phyloP scores from a whole-genome alignment of 2,329 filamentous ascomycete genomes.

The Aspergillus fumigatus region DNA sequence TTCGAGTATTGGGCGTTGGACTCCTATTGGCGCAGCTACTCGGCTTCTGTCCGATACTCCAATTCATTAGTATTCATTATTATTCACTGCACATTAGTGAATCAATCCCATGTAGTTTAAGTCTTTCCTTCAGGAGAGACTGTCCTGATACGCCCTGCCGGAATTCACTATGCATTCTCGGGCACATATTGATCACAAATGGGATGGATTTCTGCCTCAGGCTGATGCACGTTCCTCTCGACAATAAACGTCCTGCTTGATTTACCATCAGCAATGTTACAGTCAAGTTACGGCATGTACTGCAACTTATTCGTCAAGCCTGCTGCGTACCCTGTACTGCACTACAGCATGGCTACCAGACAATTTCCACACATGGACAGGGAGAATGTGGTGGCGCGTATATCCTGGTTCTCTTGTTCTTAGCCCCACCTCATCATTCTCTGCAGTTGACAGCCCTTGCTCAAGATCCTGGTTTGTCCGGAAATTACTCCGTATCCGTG shows the following conservation, averaged over 20 bases:
- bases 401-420: background rate
- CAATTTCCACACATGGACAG: slow-evolving; percentile 4
- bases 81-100: too few species aligned
- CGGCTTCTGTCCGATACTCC: too few species aligned
- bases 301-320: background rate
- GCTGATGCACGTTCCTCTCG: background rate
- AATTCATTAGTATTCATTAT: too few species aligned
- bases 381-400: slow-evolving; percentile 3
- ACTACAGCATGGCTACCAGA: background rate
- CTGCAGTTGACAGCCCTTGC: background rate
- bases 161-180: slow-evolving; percentile 1
- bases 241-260: background rate
- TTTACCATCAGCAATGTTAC: background rate
- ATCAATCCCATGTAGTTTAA: too few species aligned
- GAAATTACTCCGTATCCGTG: too few species aligned
- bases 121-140: too few species aligned
- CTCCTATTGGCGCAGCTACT: background rate
- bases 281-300: background rate
- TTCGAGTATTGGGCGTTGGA: too few species aligned
- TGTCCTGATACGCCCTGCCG: background rate
- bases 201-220: background rate
- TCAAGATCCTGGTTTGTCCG: background rate
- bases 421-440: background rate
- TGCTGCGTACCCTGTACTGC: background rate
- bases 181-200: background rate